Conservation (phyloP, 2,329 filamentous ascomycete species). For the Colletotrichum agaves region DNA sequence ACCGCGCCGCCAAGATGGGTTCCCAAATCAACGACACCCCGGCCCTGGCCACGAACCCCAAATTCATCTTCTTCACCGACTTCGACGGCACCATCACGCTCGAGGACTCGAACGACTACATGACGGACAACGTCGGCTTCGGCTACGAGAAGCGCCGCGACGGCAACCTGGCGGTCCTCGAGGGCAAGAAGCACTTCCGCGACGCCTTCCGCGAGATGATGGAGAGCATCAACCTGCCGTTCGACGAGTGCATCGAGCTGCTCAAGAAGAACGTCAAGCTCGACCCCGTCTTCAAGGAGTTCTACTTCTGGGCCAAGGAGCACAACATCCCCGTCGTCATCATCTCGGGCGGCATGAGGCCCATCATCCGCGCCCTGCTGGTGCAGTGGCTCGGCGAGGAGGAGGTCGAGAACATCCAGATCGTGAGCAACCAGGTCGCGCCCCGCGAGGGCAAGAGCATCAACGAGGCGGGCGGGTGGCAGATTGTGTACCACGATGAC, state of each 20-base stretch:
- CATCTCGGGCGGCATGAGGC: constrained; percentile 91
- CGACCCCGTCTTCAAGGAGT: constrained; percentile 88
- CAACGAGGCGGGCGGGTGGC: constrained; percentile 85
- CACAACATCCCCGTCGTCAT: constrained; percentile 94
- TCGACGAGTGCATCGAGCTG: constrained; percentile 81
- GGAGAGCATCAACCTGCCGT: constrained; percentile 83
- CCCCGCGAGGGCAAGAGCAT: constrained; percentile 74
- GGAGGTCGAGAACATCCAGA: constrained; percentile 81
- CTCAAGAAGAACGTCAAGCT: constrained; percentile 86
- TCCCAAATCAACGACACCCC: constrained; percentile 59
- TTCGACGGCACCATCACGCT: constrained; percentile 96
- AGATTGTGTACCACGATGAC: constrained; percentile 89
- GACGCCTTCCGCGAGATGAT: constrained; percentile 94
- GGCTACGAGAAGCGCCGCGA: constrained; percentile 76
- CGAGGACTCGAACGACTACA: constrained; percentile 72
- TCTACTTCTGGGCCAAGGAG: constrained; percentile 82
- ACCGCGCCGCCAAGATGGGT: constrained; percentile 51
- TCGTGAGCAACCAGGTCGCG: constrained; percentile 87
- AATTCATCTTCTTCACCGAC: constrained; percentile 98
- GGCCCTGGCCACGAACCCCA: constrained; percentile 75
- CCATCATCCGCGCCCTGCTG: constrained; percentile 87
- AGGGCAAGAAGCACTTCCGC: constrained; percentile 77
- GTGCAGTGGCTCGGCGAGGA: constrained; percentile 81
- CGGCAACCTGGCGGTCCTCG: constrained; percentile 81
- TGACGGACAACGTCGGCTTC: constrained; percentile 94